Evolutionary conservation across 169 alveolate species (phyloP).

Genomic region (Plasmodium gaboni): DNA sequence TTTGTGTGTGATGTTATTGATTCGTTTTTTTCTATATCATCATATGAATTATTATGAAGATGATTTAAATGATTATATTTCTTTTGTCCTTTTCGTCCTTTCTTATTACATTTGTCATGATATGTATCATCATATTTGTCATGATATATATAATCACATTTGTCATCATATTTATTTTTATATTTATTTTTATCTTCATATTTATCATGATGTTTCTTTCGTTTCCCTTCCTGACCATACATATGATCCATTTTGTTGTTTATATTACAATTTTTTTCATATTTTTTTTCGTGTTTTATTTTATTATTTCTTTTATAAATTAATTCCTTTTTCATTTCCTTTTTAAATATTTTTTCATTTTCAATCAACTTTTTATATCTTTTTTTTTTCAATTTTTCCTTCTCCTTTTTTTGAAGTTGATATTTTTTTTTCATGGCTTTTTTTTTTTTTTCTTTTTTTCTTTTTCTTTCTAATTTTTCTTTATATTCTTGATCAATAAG

Average conservation of each 20-base stretch:
- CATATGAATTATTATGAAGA: too few relatives aligned
- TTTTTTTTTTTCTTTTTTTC: conserved; percentile 20
- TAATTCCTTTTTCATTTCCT: conserved; percentile 9
- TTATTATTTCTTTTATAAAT: not conserved
- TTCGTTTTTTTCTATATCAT: not conserved
- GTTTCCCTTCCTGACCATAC: not conserved
- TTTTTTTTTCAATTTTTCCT: conserved; percentile 16
- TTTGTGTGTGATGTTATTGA: not conserved
- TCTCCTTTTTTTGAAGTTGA: conserved; percentile 17
- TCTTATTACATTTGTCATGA: too few relatives aligned
- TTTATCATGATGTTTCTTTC: not conserved
- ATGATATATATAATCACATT: not conserved
- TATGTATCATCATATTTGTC: not conserved
- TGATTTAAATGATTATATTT: too few relatives aligned
- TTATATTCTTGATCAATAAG: conserved; percentile 10
- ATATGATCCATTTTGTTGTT: not conserved
- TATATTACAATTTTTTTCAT: not conserved
- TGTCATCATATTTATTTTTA: not conserved
- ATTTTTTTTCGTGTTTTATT: not conserved
- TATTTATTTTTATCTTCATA: not conserved
- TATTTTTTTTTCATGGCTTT: conserved; percentile 8
- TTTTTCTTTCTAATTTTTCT: not conserved
- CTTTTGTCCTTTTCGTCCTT: too few relatives aligned
- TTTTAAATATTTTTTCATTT: conserved; percentile 15
- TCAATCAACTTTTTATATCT: conserved; percentile 23